Evolutionary conservation across 1,139 yeast genomes (phyloP).

Genomic region (Maudiozyma humilis): DNA sequence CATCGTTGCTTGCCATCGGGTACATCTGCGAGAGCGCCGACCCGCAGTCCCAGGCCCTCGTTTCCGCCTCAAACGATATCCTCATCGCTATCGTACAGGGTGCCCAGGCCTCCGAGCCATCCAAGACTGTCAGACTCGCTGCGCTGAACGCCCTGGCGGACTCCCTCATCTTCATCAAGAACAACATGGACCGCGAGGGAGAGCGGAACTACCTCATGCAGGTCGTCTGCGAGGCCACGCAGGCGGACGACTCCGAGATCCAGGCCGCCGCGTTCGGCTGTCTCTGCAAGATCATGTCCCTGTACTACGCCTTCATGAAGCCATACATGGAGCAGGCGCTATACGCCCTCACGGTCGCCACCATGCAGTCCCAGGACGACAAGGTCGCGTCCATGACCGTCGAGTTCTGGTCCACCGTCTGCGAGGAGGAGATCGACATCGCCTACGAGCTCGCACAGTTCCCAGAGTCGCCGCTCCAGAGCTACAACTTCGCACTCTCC

Average conservation of each 20-base stretch:
- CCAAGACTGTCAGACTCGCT: slow-evolving; percentile 68
- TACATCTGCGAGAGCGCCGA: slow-evolving; percentile 93
- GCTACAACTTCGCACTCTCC: slow-evolving; percentile 70
- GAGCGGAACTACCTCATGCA: slow-evolving; percentile 97
- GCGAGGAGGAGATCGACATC: slow-evolving; percentile 90
- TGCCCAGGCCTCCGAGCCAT: slow-evolving; percentile 75
- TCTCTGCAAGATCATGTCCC: slow-evolving; percentile 81
- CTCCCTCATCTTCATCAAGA: slow-evolving; percentile 81
- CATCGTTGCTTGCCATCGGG: slow-evolving; percentile 83
- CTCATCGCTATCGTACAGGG: slow-evolving; percentile 95
- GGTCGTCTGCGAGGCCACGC: slow-evolving; percentile 97
- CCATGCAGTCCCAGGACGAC: slow-evolving; percentile 72
- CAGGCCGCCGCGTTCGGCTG: slow-evolving; percentile 97
- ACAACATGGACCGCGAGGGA: slow-evolving; percentile 84
- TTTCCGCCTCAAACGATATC: slow-evolving; percentile 82
- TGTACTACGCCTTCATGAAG: slow-evolving; percentile 83
- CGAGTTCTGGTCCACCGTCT: slow-evolving; percentile 95
- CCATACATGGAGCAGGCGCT: slow-evolving; percentile 96
- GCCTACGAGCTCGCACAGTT: slow-evolving; percentile 58
- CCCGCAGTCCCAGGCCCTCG: slow-evolving; percentile 70
- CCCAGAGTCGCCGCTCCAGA: slow-evolving; percentile 37
- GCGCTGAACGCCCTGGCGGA: slow-evolving; percentile 88
- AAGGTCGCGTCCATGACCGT: slow-evolving; percentile 96
- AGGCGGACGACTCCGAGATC: slow-evolving; percentile 68
- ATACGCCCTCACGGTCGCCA: slow-evolving; percentile 79